Evolutionary conservation across 2,329 filamentous ascomycete genomes (phyloP).

Genomic region (Ophiostoma piceae): DNA sequence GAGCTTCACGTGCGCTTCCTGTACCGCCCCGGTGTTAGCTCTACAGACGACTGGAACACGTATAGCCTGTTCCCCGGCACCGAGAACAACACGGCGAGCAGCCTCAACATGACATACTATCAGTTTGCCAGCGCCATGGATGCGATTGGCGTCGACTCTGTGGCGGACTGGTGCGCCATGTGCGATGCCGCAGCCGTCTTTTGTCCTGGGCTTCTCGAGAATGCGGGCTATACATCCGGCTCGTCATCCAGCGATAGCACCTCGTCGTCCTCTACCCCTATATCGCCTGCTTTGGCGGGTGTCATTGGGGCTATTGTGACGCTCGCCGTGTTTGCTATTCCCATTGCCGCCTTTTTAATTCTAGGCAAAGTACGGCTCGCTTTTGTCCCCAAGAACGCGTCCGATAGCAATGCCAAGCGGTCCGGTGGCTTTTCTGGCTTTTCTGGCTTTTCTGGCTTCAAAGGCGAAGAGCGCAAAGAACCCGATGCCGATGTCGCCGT

Average conservation of each 20-base stretch:
- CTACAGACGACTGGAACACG: not conserved
- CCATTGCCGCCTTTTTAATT: slow-evolving; percentile 27
- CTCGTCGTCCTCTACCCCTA: not conserved
- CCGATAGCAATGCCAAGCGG: not conserved
- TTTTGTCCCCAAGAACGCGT: slow-evolving; percentile 22
- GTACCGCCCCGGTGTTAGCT: slow-evolving; percentile 39
- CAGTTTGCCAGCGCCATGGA: slow-evolving; percentile 39
- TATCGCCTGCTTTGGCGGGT: slow-evolving; percentile 41
- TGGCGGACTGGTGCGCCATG: slow-evolving; percentile 42
- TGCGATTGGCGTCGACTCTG: slow-evolving; percentile 33
- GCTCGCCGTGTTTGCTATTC: slow-evolving; percentile 33
- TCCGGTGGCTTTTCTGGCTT: slow-evolving; percentile 29
- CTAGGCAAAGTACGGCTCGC: slow-evolving; percentile 32
- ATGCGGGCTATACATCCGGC: not conserved
- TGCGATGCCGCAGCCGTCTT: slow-evolving; percentile 39
- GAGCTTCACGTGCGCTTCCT: slow-evolving; percentile 52
- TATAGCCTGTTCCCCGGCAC: slow-evolving; percentile 35
- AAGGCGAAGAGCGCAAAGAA: slow-evolving; percentile 42
- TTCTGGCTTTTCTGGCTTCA: slow-evolving; percentile 40
- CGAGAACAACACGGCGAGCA: slow-evolving; percentile 33
- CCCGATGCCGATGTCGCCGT: slow-evolving; percentile 42
- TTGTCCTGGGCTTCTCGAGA: slow-evolving; percentile 33
- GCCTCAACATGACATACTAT: slow-evolving; percentile 36
- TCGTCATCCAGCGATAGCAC: not conserved
- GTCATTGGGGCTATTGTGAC: slow-evolving; percentile 44